Percentiles rank a stretch among this genome's conserved stretches.
Conservation (phyloP, 495 filamentous ascomycete species). For the Hyphodiscus hymeniophilus region DNA sequence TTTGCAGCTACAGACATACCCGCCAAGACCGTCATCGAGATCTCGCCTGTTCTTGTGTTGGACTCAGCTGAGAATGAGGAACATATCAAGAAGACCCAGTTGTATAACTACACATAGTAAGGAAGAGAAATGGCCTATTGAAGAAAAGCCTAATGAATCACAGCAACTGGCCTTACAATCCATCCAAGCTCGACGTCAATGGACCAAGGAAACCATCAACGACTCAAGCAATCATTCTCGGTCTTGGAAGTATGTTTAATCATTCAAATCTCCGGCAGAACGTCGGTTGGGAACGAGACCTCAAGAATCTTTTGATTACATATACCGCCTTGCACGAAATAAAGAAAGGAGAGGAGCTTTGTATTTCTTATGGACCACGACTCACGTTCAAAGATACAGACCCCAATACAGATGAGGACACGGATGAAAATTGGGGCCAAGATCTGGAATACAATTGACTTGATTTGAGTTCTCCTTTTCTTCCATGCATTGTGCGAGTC, state of each 20-base stretch:
- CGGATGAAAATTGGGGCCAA: constrained; percentile 16
- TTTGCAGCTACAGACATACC: constrained; percentile 38
- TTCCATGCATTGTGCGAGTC: neutral
- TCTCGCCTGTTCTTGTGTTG: constrained; percentile 44
- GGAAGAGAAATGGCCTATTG: constrained; percentile 18
- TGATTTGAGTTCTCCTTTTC: constrained; percentile 14
- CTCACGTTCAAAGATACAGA: constrained; percentile 47
- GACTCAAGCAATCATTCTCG: constrained; percentile 45
- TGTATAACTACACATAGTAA: constrained; percentile 53
- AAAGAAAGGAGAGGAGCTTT: constrained; percentile 42
- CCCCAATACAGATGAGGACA: constrained; percentile 1
- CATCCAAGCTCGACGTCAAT: constrained; percentile 7
- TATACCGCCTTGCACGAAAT: constrained; percentile 45
- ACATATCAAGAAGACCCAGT: constrained; percentile 38
- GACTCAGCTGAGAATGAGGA: constrained; percentile 34
- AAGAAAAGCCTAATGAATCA: constrained; percentile 1
- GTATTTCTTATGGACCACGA: constrained; percentile 44
- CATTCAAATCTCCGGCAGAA: constrained; percentile 43
- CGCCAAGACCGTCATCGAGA: constrained; percentile 40
- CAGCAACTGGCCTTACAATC: constrained; percentile 26
- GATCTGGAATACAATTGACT: constrained; percentile 20
- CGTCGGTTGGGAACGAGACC: constrained; percentile 43
- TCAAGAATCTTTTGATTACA: constrained; percentile 32
- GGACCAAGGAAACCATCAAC: constrained; percentile 8
- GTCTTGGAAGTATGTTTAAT: constrained; percentile 52